A percentile compares a stretch with the other conserved stretches of the same genome.
Conservation (phyloP, 805 yeast species). For the Starmera amethionina region DNA sequence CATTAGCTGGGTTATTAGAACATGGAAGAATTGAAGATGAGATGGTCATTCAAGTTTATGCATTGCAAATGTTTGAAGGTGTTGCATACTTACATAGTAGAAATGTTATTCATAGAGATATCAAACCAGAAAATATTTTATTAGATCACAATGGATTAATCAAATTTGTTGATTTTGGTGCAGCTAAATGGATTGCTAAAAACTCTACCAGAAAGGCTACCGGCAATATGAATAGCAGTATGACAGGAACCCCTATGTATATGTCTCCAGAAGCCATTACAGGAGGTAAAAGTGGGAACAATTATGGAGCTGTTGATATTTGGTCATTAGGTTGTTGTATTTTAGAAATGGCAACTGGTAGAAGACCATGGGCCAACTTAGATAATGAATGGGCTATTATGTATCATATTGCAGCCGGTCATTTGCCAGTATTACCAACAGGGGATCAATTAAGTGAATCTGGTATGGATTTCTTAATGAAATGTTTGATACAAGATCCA, state of each 20-base stretch:
- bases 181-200: constrained; percentile 81
- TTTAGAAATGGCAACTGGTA: constrained; percentile 92
- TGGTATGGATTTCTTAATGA: constrained; percentile 62
- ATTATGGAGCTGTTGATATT: constrained; percentile 51
- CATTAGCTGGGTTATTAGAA: constrained; percentile 72
- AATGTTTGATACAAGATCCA: constrained; percentile 80
- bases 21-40: constrained; percentile 96
- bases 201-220: constrained; percentile 34
- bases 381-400: constrained; percentile 98
- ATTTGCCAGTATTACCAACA: constrained; percentile 76
- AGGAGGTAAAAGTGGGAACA: constrained; percentile 37
- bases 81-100: constrained; percentile 88
- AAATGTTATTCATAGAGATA: constrained; percentile 94
- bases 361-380: constrained; percentile 91
- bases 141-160: constrained; percentile 88
- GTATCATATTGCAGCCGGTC: constrained; percentile 97
- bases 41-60: constrained; percentile 79
- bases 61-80: constrained; percentile 91
- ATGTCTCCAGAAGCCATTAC: constrained; percentile 97
- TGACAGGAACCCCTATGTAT: constrained; percentile 95
- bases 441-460: constrained; percentile 65
- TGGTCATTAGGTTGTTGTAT: constrained; percentile 98
- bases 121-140: constrained; percentile 89
- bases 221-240: constrained; percentile 20
- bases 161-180: constrained; percentile 96